Percentiles rank a stretch among this genome's conserved stretches.
Conservation (phyloP, 345 rosid species). For the Pseudoturritis turrita region DNA sequence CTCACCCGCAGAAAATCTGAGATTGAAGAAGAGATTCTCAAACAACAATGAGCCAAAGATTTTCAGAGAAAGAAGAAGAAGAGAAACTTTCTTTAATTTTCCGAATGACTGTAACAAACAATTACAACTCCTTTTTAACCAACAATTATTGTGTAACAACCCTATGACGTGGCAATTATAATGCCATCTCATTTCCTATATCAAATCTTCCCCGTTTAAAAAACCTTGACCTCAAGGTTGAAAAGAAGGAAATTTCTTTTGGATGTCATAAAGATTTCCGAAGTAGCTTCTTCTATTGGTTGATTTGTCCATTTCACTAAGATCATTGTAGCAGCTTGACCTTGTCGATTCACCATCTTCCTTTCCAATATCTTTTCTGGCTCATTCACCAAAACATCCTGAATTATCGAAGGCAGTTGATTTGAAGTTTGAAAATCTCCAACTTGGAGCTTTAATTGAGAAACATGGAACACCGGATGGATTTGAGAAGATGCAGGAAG, state of each 20-base stretch:
- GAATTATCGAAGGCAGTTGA: background rate
- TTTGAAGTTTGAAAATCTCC: background rate
- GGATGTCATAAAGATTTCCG: background rate
- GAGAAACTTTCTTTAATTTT: too few species aligned
- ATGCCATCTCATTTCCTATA: too few species aligned
- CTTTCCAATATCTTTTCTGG: background rate
- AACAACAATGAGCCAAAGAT: too few species aligned
- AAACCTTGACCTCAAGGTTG: background rate
- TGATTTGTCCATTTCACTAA: background rate
- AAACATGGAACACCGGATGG: background rate
- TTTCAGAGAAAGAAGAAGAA: too few species aligned
- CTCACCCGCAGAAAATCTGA: too few species aligned
- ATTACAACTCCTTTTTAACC: too few species aligned
- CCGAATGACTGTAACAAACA: too few species aligned
- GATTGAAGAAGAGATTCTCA: too few species aligned
- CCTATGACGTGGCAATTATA: too few species aligned
- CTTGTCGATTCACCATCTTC: background rate
- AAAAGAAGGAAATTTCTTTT: background rate
- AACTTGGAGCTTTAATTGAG: background rate
- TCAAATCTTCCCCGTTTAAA: background rate
- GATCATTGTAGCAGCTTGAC: background rate
- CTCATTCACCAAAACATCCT: background rate
- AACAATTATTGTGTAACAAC: too few species aligned
- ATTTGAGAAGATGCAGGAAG: background rate
- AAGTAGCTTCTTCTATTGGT: background rate